Percentiles rank a stretch among this genome's conserved stretches.
Evolutionary conservation across 257 asterid genomes (phyloP).

Genomic region (Osmanthus fragrans): DNA sequence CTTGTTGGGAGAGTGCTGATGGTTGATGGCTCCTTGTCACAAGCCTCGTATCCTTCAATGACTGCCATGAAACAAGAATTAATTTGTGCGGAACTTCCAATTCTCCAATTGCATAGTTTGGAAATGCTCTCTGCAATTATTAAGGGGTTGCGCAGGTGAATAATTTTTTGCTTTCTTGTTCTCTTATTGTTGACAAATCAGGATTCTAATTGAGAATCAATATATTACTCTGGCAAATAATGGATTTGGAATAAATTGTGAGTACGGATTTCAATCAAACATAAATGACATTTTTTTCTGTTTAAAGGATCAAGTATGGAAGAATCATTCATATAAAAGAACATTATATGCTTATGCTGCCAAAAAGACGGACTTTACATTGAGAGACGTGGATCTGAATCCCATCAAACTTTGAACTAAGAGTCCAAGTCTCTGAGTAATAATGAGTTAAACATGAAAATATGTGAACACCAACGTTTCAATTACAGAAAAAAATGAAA

Average conservation of each 20-base stretch:
- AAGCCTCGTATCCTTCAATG: slow-evolving; percentile 49
- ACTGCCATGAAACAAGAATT: slow-evolving; percentile 61
- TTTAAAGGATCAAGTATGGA: not conserved
- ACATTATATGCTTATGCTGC: not conserved
- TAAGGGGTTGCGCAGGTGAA: slow-evolving; percentile 71
- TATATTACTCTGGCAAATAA: not conserved
- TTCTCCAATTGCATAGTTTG: slow-evolving; percentile 61
- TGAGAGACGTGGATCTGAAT: not conserved
- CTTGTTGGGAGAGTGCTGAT: slow-evolving; percentile 72
- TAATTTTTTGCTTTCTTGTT: slow-evolving; percentile 4
- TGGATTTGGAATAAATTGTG: not conserved
- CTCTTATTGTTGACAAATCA: slow-evolving; percentile 12
- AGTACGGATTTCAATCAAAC: not conserved
- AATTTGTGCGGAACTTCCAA: slow-evolving; percentile 73
- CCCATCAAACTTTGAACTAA: not conserved
- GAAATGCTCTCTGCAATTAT: slow-evolving; percentile 69
- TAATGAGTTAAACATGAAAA: not conserved
- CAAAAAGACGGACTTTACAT: not conserved
- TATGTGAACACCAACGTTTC: not conserved
- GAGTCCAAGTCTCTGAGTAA: not conserved
- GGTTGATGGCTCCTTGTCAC: slow-evolving; percentile 68
- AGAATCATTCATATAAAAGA: not conserved
- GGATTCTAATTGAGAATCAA: slow-evolving; percentile 8
- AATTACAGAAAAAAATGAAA: not conserved
- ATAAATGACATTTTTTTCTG: not conserved